Evolutionary conservation across 768 basidiomycete species (phyloP).

Genomic region (Mycena galericulata): DNA sequence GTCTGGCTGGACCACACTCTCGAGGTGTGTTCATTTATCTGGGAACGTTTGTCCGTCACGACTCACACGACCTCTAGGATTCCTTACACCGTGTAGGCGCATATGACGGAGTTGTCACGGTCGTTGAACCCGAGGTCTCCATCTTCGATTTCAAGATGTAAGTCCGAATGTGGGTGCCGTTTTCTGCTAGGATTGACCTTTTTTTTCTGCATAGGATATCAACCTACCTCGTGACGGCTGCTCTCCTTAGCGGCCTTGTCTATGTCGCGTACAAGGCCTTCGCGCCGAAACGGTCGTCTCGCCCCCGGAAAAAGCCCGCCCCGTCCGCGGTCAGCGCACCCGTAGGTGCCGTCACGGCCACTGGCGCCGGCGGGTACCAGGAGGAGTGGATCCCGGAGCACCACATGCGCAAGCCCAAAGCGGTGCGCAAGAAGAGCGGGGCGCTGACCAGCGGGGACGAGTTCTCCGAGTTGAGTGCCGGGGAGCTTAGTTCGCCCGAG

Average conservation of each 20-base stretch:
- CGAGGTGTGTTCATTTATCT: slow-evolving; percentile 60
- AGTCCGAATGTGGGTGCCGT: slow-evolving; percentile 39
- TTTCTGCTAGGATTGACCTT: slow-evolving; percentile 8
- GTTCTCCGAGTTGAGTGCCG: slow-evolving; percentile 66
- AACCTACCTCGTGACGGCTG: slow-evolving; percentile 78
- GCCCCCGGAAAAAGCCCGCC: slow-evolving; percentile 55
- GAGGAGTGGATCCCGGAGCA: slow-evolving; percentile 96
- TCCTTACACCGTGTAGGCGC: slow-evolving; percentile 68
- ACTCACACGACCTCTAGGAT: slow-evolving; percentile 7
- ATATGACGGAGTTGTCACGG: slow-evolving; percentile 80
- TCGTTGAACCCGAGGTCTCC: slow-evolving; percentile 84
- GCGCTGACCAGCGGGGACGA: slow-evolving; percentile 65
- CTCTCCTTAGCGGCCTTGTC: slow-evolving; percentile 68
- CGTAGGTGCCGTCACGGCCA: slow-evolving; percentile 69
- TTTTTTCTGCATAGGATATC: slow-evolving; percentile 57
- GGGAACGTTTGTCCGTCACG: background rate
- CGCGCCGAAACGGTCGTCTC: slow-evolving; percentile 68
- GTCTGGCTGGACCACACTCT: slow-evolving; percentile 80
- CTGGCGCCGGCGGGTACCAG: slow-evolving; percentile 78
- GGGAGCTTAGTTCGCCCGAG: slow-evolving; percentile 73
- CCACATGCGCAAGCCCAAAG: slow-evolving; percentile 78
- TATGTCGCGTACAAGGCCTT: slow-evolving; percentile 78
- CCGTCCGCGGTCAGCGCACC: slow-evolving; percentile 63
- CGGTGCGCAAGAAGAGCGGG: slow-evolving; percentile 59
- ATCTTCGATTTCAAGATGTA: slow-evolving; percentile 87